Percentiles rank a stretch among this genome's conserved stretches.
Evolutionary conservation across 495 filamentous ascomycete genomes (phyloP).

Genomic region (Pyrenopolyporus hunteri): DNA sequence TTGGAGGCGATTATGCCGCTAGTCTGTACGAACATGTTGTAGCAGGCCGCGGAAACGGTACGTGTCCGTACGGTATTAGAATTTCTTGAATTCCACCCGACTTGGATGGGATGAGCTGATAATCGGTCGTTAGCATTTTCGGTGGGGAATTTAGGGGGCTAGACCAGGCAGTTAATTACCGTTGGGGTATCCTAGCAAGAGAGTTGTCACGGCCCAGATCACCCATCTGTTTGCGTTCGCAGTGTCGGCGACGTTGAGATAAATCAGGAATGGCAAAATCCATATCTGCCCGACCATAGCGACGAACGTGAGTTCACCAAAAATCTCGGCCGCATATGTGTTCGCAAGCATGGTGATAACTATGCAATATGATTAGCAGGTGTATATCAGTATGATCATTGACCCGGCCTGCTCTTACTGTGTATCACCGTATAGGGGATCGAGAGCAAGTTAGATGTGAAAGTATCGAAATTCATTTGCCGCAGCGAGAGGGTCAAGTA

Average conservation of each 20-base stretch:
- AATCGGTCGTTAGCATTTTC: neutral
- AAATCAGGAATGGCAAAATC: conserved; percentile 60
- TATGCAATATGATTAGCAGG: conserved; percentile 18
- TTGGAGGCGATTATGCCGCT: conserved; percentile 67
- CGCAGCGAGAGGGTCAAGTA: conserved; percentile 71
- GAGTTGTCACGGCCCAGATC: conserved; percentile 59
- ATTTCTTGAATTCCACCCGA: conserved; percentile 54
- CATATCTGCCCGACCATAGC: conserved; percentile 56
- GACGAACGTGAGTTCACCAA: conserved; percentile 53
- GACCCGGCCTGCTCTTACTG: conserved; percentile 30
- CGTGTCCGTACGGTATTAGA: conserved; percentile 62
- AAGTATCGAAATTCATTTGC: conserved; percentile 68
- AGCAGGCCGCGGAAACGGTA: conserved; percentile 62
- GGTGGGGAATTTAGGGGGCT: neutral
- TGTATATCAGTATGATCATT: neutral
- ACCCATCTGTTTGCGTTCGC: conserved; percentile 55
- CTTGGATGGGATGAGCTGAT: conserved; percentile 50
- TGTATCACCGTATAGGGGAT: conserved; percentile 45
- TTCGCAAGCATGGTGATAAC: conserved; percentile 51
- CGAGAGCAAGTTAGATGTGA: conserved; percentile 63
- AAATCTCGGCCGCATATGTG: conserved; percentile 55
- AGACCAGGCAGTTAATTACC: conserved; percentile 44
- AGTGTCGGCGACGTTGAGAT: conserved; percentile 53
- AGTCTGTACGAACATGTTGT: conserved; percentile 73
- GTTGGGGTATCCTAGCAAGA: conserved; percentile 64